Conservation (phyloP, 148 eudicot species). For the Arbutus unedo region DNA sequence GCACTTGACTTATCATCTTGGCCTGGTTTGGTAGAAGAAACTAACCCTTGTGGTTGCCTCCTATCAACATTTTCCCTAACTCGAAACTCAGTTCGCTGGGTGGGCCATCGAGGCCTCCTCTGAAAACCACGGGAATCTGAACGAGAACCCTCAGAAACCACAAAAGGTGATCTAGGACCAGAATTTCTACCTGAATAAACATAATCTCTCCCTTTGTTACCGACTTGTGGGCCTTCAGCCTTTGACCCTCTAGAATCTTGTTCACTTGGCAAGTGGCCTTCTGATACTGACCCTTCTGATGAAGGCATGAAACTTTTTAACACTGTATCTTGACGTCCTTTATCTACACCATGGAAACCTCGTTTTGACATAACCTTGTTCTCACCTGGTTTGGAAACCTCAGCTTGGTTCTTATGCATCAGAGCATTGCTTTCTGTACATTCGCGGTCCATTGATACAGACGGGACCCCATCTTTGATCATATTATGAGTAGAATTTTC, state of each 20-base stretch:
- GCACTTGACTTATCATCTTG: constrained; percentile 39
- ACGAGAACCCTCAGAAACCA: constrained; percentile 36
- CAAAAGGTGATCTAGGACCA: constrained; percentile 43
- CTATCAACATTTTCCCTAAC: constrained; percentile 60
- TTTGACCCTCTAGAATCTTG: constrained; percentile 41
- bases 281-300: constrained; percentile 34
- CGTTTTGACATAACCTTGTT: constrained; percentile 29
- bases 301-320: constrained; percentile 25
- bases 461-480: constrained; percentile 29
- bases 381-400: constrained; percentile 27
- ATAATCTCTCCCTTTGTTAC: constrained; percentile 51
- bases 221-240: constrained; percentile 37
- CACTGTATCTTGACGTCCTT: constrained; percentile 24
- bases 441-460: constrained; percentile 25
- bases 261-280: constrained; percentile 30
- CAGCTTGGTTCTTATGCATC: constrained; percentile 27
- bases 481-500: constrained; percentile 33
- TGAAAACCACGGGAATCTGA: constrained; percentile 55
- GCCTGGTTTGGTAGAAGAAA: constrained; percentile 28
- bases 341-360: constrained; percentile 28
- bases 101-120: constrained; percentile 61
- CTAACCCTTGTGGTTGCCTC: constrained; percentile 35
- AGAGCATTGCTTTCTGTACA: constrained; percentile 26
- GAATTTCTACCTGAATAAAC: constrained; percentile 53
- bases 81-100: constrained; percentile 80